Percentiles rank a stretch among this genome's conserved stretches.
Conservation (phyloP, 306 rosid species). For the Rubus parviflorus region DNA sequence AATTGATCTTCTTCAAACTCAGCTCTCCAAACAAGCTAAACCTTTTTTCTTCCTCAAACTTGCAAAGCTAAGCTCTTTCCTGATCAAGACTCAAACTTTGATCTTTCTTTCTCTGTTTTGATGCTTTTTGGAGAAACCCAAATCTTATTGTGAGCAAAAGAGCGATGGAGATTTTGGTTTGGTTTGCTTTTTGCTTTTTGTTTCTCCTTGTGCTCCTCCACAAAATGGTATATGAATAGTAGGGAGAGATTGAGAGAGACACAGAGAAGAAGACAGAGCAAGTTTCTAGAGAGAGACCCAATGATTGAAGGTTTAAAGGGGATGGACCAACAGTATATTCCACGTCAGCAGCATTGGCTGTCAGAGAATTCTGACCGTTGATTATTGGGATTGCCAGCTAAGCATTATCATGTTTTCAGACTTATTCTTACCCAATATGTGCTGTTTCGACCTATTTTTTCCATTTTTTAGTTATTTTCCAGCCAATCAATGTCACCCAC, state of each 20-base stretch:
- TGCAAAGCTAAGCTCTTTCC: neutral
- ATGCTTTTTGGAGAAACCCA: conserved; percentile 41
- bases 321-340: conserved; percentile 35
- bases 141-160: conserved; percentile 34
- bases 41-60: conserved; percentile 26
- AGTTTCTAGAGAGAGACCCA: conserved; percentile 37
- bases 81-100: conserved; percentile 7
- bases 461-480: conserved; percentile 11
- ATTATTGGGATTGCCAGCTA: conserved; percentile 68
- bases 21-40: conserved; percentile 4
- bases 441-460: conserved; percentile 34
- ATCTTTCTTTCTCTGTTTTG: neutral
- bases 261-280: conserved; percentile 31
- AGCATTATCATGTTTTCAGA: conserved; percentile 41
- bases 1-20: conserved; percentile 11
- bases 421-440: conserved; percentile 44
- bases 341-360: conserved; percentile 50
- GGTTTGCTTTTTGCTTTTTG: conserved; percentile 22
- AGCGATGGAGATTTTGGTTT: conserved; percentile 5
- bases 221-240: conserved; percentile 31
- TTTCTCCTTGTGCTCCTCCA: conserved; percentile 24
- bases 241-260: conserved; percentile 9
- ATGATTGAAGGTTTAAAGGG: conserved; percentile 70
- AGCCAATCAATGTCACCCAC: conserved; percentile 36
- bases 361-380: conserved; percentile 48